A percentile compares a stretch with the other conserved stretches of the same genome.
Conservation (phyloP, 192 early-diverging fungal genomes). For the Funneliformis geosporum region DNA sequence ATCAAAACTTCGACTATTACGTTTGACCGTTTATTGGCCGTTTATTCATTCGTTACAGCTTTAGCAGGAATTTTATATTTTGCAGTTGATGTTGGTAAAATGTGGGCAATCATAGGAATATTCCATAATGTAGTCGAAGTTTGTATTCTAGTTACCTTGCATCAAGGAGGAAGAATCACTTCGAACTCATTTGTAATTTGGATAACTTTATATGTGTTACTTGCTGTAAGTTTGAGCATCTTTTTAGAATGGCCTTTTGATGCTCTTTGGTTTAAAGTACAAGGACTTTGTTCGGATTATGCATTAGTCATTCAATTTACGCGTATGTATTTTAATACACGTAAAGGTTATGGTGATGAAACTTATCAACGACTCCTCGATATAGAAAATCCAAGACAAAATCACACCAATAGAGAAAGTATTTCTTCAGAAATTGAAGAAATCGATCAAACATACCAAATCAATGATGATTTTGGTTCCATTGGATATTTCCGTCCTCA, state of each 20-base stretch:
- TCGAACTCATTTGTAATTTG: constrained; percentile 35
- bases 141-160: constrained; percentile 38
- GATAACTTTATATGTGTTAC: constrained; percentile 34
- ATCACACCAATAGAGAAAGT: background rate
- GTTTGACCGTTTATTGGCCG: background rate
- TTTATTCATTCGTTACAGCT: background rate
- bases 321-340: constrained; percentile 36
- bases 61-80: constrained; percentile 33
- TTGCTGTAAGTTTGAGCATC: constrained; percentile 34
- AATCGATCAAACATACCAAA: too few species aligned
- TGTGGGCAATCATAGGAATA: constrained; percentile 35
- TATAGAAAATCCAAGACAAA: background rate
- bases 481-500: background rate
- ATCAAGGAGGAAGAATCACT: constrained; percentile 37
- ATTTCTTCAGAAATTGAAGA: background rate
- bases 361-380: background rate
- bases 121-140: constrained; percentile 44
- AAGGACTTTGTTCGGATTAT: constrained; percentile 45
- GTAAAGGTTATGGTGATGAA: constrained; percentile 26
- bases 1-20: background rate
- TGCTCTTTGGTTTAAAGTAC: constrained; percentile 43
- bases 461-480: too few species aligned
- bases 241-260: constrained; percentile 41
- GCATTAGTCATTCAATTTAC: constrained; percentile 38
- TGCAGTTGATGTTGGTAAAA: constrained; percentile 43